Base-by-base conservation (phyloP, 2,329 filamentous ascomycete genomes). In the Alternaria metachromatica region DNA sequence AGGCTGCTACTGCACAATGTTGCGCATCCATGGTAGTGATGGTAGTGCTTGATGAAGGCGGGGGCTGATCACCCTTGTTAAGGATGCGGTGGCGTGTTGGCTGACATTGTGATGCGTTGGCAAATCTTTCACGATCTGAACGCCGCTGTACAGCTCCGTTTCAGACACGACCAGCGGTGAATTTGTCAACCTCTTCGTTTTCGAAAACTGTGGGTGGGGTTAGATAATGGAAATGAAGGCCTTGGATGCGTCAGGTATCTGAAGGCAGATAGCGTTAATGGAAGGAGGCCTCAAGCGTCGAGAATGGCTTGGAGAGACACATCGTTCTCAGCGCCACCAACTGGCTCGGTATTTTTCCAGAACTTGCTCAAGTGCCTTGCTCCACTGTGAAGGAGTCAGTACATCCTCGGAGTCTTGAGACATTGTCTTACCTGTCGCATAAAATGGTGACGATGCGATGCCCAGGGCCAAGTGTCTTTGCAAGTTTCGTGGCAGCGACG, bases 361-460 rank as follows among this genome's bases (percentile, higher is more conserved):
- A 96, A 94, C 80, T 94, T 95, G 81, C 90, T 94, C 55, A 96
- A 80, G 79, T 96, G 92, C 67, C 93, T 86, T 10, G 89, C 89
- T n/a, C 93, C 91, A 66, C 79, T 80, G 62, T 58, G 50, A 60
- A 62, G 15, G 57, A 20, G 18, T 75, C 23, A 75, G 66, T 54
- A 44, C n/a, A 6, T 20, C 26, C 23, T 44, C 21, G 6, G 18
- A 33, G 3, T 48, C 5, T 9, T 21, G 15, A 15, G 23, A 53
- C 3, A 23, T 18, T 8, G 53, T 23, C 70, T 70, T 64, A 79
- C 78, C 79, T 79, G 81, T 96, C 93, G 78, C 92, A 96, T 8
- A 96, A 82, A n/a, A 96, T 84, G 0, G 93, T 96, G n/a, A 94
- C 92, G 45, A 96, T 87, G 43, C 85, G 81, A 65, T 85, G 84